Conservation (phyloP, 1,284 basidiomycete species). For the Rhizoctonia solani region DNA sequence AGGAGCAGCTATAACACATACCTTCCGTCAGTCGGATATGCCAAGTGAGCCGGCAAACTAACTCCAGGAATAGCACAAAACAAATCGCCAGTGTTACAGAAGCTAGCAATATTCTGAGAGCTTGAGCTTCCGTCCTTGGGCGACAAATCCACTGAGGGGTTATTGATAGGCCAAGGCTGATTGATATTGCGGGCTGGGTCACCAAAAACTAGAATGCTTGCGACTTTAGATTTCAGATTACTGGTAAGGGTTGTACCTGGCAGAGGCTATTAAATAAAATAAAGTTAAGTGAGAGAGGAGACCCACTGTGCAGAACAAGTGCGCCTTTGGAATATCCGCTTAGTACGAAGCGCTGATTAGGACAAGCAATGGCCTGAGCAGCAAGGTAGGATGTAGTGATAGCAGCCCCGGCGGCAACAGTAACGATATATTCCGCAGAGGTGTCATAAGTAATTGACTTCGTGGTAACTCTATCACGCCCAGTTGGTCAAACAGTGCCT, state of each 20-base stretch:
- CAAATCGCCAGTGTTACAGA: slow-evolving; percentile 22
- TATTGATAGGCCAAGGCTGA: slow-evolving; percentile 21
- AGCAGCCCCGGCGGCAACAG: background rate
- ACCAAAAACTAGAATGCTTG: background rate
- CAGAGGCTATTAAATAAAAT: background rate
- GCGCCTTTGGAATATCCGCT: slow-evolving; percentile 20
- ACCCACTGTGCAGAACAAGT: background rate
- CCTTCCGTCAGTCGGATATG: slow-evolving; percentile 19
- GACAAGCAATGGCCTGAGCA: background rate
- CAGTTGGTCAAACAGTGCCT: background rate
- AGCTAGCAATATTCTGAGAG: slow-evolving; percentile 29
- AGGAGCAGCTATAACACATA: background rate
- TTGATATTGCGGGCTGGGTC: background rate
- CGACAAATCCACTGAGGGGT: slow-evolving; percentile 23
- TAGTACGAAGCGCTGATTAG: slow-evolving; percentile 6
- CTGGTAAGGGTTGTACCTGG: background rate
- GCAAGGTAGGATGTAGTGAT: slow-evolving; percentile 1
- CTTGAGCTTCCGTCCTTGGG: slow-evolving; percentile 19
- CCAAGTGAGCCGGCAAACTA: slow-evolving; percentile 1
- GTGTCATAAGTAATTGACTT: slow-evolving; percentile 14
- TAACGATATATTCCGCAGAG: background rate
- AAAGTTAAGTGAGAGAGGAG: no score
- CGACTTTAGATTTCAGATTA: background rate
- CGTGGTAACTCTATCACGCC: background rate
- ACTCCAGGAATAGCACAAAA: background rate